phyloP scores from a whole-genome alignment of 345 rosid genomes.

The Kernera saxatilis region DNA sequence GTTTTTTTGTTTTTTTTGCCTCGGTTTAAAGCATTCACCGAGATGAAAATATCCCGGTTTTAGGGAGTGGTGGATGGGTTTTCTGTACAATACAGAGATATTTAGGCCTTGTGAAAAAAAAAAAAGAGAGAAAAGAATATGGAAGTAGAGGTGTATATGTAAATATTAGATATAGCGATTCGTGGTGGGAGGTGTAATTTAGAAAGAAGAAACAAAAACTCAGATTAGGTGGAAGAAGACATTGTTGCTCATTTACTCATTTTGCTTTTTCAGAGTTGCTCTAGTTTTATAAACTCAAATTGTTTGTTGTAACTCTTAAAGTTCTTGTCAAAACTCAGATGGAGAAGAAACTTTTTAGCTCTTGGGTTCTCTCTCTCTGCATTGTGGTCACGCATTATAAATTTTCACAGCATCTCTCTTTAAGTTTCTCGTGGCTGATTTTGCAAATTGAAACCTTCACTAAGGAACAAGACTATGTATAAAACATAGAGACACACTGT shows the following conservation, averaged over 20 bases:
- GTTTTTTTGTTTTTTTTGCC: not conserved
- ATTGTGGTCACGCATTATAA: not conserved
- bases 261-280: not conserved
- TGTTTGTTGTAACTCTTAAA: not conserved
- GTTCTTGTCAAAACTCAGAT: conserved; percentile 15
- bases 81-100: conserved; percentile 12
- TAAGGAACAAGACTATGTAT: not conserved
- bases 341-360: conserved; percentile 9
- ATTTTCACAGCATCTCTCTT: not conserved
- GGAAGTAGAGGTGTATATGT: conserved; percentile 14
- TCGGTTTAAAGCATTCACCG: conserved; percentile 3
- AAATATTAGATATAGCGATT: conserved; percentile 16
- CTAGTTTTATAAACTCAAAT: not conserved
- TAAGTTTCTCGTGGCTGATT: not conserved
- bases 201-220: not conserved
- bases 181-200: conserved; percentile 19
- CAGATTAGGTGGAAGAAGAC: conserved; percentile 15
- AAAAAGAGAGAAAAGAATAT: not conserved
- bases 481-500: not conserved
- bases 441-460: not conserved
- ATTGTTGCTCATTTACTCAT: not conserved
- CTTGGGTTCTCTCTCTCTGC: not conserved
- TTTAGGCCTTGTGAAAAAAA: conserved; percentile 2
- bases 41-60: conserved; percentile 14
- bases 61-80: conserved; percentile 6